These are phyloP conservation scores for Canavalia ensiformis DNA, from an alignment of 306 rosid species.

Conservation along the genomic window DNA sequence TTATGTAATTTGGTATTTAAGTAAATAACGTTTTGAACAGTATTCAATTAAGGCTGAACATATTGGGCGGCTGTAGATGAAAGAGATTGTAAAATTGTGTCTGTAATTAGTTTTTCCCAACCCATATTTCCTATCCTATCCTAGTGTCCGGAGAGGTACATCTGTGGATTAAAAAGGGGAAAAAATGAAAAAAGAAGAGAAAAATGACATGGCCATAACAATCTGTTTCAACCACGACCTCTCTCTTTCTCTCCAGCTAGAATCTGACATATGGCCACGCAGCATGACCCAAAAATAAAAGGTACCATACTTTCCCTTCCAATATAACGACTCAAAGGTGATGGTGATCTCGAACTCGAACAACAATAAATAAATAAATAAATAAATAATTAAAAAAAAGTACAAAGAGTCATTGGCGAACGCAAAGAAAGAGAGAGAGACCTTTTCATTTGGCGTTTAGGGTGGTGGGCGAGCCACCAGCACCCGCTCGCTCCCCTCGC, in stretches of 20 bases:
- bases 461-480: slow-evolving; percentile 29
- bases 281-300: slow-evolving; percentile 33
- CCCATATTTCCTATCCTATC: not conserved
- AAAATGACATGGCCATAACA: not conserved
- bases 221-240: not conserved
- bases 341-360: not conserved
- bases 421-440: not conserved
- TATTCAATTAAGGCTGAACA: too few relatives aligned
- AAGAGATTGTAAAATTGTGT: not conserved
- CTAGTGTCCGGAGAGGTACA: not conserved
- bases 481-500: not conserved
- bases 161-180: not conserved
- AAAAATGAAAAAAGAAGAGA: not conserved
- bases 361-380: too few relatives aligned
- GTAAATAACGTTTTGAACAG: not conserved
- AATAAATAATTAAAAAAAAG: too few relatives aligned
- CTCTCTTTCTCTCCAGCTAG: not conserved
- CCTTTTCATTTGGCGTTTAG: not conserved
- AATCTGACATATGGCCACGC: not conserved
- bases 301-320: not conserved
- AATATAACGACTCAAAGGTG: not conserved
- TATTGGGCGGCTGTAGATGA: too few relatives aligned
- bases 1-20: too few relatives aligned
- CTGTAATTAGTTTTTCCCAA: not conserved
- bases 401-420: not conserved